These are phyloP conservation scores for Parastagonospora avenae DNA, from an alignment of 2,329 filamentous ascomycete species.

Conservation along the genomic window DNA sequence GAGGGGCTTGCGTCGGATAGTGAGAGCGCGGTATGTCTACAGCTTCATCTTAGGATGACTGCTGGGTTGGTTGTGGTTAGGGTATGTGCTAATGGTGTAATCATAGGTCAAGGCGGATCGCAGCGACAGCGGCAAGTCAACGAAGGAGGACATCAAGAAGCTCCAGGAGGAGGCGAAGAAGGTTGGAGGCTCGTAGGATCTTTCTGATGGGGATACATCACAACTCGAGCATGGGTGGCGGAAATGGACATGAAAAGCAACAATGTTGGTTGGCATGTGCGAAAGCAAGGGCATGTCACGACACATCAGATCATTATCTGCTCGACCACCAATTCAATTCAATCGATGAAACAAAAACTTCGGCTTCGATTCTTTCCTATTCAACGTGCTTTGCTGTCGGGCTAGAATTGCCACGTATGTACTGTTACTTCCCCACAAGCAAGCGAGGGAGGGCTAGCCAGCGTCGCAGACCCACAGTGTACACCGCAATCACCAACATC, in stretches of 20 bases:
- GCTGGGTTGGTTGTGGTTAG: neutral
- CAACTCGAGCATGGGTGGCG: neutral
- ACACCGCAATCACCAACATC: neutral
- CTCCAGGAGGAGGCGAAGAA: slow-evolving; percentile 53
- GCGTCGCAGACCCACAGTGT: neutral
- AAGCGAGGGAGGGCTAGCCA: neutral
- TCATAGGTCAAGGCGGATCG: slow-evolving; percentile 51
- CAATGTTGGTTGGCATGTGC: neutral
- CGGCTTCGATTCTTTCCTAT: no score
- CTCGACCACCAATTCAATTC: no score
- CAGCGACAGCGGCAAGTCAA: slow-evolving; percentile 45
- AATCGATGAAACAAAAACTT: no score
- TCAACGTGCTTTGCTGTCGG: no score
- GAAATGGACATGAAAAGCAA: neutral
- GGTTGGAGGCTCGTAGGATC: slow-evolving; percentile 15
- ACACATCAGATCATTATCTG: no score
- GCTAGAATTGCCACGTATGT: no score
- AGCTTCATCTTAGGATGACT: neutral
- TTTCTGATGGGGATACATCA: neutral
- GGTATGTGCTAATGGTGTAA: slow-evolving; percentile 6
- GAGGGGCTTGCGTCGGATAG: slow-evolving; percentile 51
- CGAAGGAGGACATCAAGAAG: slow-evolving; percentile 51
- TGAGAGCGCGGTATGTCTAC: slow-evolving; percentile 46
- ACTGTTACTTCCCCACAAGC: no score
- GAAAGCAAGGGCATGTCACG: no score